Conservation (phyloP, 2,329 filamentous ascomycete genomes). For the Aschersonia sp. region DNA sequence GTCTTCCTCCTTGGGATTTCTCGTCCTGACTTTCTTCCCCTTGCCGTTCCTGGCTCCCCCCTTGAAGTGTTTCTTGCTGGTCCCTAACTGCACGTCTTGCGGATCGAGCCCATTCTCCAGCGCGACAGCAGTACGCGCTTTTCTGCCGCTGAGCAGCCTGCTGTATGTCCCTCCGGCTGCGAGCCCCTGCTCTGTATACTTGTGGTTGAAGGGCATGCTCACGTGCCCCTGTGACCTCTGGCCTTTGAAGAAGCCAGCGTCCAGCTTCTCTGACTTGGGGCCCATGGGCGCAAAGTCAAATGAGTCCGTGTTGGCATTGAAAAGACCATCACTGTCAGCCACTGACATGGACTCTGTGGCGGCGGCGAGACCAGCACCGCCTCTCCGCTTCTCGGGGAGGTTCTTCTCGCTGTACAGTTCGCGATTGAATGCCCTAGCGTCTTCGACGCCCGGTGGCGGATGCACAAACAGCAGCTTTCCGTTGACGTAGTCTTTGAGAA, state of each 20-base stretch:
- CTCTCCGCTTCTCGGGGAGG: constrained; percentile 67
- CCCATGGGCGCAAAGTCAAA: constrained; percentile 43
- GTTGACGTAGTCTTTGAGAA: constrained; percentile 95
- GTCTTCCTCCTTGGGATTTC: constrained; percentile 1
- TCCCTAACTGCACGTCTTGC: constrained; percentile 51
- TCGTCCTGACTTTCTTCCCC: constrained; percentile 23
- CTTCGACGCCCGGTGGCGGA: constrained; percentile 62
- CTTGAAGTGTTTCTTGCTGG: constrained; percentile 90
- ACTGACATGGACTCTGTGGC: constrained; percentile 32
- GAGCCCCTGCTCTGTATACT: constrained; percentile 68
- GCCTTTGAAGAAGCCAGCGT: constrained; percentile 77
- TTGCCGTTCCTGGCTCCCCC: constrained; percentile 49
- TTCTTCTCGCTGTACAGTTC: constrained; percentile 77
- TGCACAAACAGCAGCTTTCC: constrained; percentile 88
- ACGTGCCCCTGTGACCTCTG: constrained; percentile 50
- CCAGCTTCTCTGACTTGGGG: constrained; percentile 60
- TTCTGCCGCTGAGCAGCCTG: constrained; percentile 69
- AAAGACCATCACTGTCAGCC: constrained; percentile 13
- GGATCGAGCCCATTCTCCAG: constrained; percentile 76
- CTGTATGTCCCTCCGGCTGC: constrained; percentile 10
- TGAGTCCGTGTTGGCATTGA: constrained; percentile 29
- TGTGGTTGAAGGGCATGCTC: constrained; percentile 73
- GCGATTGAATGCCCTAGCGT: constrained; percentile 66
- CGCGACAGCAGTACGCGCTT: constrained; percentile 66
- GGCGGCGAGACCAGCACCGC: constrained; percentile 33